Percentiles rank a stretch among this genome's conserved stretches.
Conservation (phyloP, 1,139 yeast species). For the Protomyces inouyei region DNA sequence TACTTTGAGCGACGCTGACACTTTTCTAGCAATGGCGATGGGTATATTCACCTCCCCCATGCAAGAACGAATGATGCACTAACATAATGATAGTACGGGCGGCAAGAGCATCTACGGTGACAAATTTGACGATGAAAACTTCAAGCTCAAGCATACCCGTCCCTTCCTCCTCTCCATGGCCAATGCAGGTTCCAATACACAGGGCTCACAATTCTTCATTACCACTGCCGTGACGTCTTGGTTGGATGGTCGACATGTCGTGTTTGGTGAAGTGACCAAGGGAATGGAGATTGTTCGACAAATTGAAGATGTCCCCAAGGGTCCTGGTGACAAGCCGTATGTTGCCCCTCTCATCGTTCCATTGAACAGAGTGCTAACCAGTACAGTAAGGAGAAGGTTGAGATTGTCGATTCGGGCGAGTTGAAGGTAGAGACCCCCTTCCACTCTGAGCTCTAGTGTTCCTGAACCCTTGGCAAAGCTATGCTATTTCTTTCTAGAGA, state of each 20-base stretch:
- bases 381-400: conserved; percentile 49
- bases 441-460: conserved; percentile 17
- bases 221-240: conserved; percentile 69
- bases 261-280: conserved; percentile 80
- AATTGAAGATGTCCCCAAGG: conserved; percentile 49
- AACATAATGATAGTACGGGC: conserved; percentile 62
- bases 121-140: conserved; percentile 81
- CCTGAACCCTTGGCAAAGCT: background rate
- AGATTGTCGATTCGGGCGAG: conserved; percentile 75
- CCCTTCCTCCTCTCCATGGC: conserved; percentile 89
- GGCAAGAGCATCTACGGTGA: conserved; percentile 95
- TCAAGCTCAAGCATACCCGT: conserved; percentile 65
- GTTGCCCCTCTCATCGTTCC: background rate
- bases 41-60: background rate
- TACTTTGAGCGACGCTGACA: background rate
- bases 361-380: background rate
- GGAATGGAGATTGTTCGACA: conserved; percentile 78
- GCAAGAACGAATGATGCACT: background rate
- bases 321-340: conserved; percentile 52
- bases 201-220: conserved; percentile 92
- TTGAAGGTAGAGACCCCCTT: conserved; percentile 43
- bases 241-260: conserved; percentile 88
- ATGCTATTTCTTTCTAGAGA: background rate
- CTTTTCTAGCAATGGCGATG: background rate
- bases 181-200: conserved; percentile 87